Conservation (phyloP, 345 rosid species). For the Punica granatum region DNA sequence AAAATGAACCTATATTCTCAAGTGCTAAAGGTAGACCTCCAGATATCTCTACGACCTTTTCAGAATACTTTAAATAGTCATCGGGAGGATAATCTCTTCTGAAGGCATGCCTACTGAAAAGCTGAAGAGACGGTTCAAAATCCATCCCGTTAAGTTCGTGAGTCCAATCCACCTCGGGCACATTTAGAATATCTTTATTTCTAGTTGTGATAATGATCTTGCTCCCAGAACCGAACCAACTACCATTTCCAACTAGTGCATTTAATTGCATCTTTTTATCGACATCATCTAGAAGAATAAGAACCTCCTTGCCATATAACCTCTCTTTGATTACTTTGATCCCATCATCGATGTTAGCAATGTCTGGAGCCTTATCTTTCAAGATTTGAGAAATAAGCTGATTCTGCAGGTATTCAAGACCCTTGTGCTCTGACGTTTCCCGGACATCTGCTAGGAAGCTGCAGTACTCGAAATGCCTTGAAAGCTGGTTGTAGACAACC, state of each 20-base stretch:
- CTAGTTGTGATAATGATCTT: slow-evolving; percentile 16
- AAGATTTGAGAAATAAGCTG: slow-evolving; percentile 7
- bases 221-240: slow-evolving; percentile 16
- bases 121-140: slow-evolving; percentile 12
- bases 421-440: slow-evolving; percentile 10
- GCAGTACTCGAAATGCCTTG: slow-evolving; percentile 6
- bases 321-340: slow-evolving; percentile 13
- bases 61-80: slow-evolving; percentile 7
- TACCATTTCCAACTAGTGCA: not conserved
- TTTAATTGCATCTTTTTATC: slow-evolving; percentile 8
- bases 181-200: slow-evolving; percentile 12
- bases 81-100: slow-evolving; percentile 14
- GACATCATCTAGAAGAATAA: slow-evolving; percentile 16
- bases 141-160: slow-evolving; percentile 13
- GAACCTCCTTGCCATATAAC: slow-evolving; percentile 12
- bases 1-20: slow-evolving; percentile 13
- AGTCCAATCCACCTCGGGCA: slow-evolving; percentile 5
- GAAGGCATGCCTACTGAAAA: slow-evolving; percentile 17
- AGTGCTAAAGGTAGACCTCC: slow-evolving; percentile 18
- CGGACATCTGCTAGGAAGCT: slow-evolving; percentile 15
- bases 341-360: slow-evolving; percentile 13
- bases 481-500: slow-evolving; percentile 10
- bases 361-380: slow-evolving; percentile 10
- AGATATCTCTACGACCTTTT: slow-evolving; percentile 7
- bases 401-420: slow-evolving; percentile 12